Base-by-base conservation (phyloP, 78 protist genomes). In the Dictyostelium discoideum region DNA sequence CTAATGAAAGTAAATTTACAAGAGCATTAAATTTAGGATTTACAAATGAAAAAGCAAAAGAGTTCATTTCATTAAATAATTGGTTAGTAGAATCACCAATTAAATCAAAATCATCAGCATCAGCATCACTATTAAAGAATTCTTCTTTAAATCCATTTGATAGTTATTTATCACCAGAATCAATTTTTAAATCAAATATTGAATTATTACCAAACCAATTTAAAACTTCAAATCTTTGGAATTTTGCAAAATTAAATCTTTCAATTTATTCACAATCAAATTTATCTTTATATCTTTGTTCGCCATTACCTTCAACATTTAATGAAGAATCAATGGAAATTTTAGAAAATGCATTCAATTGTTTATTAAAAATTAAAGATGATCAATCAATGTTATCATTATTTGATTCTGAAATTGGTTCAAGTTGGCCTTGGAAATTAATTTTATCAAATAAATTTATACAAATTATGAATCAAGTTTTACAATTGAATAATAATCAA, bases 371-470 rank as follows among this genome's bases (percentile, higher is more conserved):
- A 63, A 37, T 84, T 63, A 14, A 37, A 42, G 32, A 40, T 85
- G n/a, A 22, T 11, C 42, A 44, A 42, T 22, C 26, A n/a, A 18
- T 78, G 46, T 20, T 78, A 22, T 16, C 37, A 44, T 67, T 16
- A 20, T 85, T 85, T 20, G 92, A 85, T 73, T 72, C 74, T 5
- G 82, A 24, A 44, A 60, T 85, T 85, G 83, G 60, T 40, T 63
- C 50, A n/a, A 18, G 26, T 26, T 85, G 92, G 92, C 73, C 92
- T 40, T 72, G 84, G 54, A 0, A 20, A 40, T n/a, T 22, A 20
- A 20, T 78, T 26, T 65, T 20, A 11, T 20, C 48, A 42, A 7
- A 7, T 37, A 24, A 24, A 76, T 76, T 32, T 39, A 76, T 42
- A 22, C 11, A 11, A 18, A 40, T 78, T 18, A 22, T 42, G 46